Evolutionary conservation across 345 rosid genomes (phyloP).

Genomic region (Hypericum perforatum): DNA sequence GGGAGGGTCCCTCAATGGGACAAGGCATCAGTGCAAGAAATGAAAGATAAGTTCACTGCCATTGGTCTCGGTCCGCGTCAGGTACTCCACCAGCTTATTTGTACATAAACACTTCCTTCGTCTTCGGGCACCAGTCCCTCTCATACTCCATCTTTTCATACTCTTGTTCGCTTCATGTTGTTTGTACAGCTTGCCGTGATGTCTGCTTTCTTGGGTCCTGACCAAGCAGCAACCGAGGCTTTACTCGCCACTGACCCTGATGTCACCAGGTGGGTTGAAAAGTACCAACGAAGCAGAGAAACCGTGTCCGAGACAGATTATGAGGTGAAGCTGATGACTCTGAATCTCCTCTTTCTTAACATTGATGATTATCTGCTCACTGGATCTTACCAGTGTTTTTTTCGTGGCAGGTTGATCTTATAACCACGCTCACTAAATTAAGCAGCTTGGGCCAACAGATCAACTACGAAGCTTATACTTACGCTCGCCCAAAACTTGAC

Average conservation of each 20-base stretch:
- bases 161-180: slow-evolving; percentile 10
- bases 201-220: slow-evolving; percentile 95
- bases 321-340: slow-evolving; percentile 43
- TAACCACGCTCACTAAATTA: slow-evolving; percentile 71
- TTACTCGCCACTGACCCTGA: slow-evolving; percentile 54
- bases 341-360: no score
- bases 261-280: slow-evolving; percentile 73
- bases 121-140: no score
- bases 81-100: slow-evolving; percentile 28
- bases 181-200: slow-evolving; percentile 66
- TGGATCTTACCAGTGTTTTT: background rate
- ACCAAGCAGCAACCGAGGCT: slow-evolving; percentile 70
- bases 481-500: slow-evolving; percentile 50
- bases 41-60: slow-evolving; percentile 78
- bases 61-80: slow-evolving; percentile 89
- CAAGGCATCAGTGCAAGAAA: slow-evolving; percentile 69
- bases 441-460: slow-evolving; percentile 75
- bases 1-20: slow-evolving; percentile 80
- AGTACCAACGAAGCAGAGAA: slow-evolving; percentile 87
- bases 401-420: slow-evolving; percentile 69
- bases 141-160: no score
- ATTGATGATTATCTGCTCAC: no score
- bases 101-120: background rate
- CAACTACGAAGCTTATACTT: slow-evolving; percentile 82
- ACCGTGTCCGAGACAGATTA: slow-evolving; percentile 89